A percentile compares a stretch with the other conserved stretches of the same genome.
Evolutionary conservation across 2,329 filamentous ascomycete species (phyloP).

Genomic region (Trichoderma oligosporum): DNA sequence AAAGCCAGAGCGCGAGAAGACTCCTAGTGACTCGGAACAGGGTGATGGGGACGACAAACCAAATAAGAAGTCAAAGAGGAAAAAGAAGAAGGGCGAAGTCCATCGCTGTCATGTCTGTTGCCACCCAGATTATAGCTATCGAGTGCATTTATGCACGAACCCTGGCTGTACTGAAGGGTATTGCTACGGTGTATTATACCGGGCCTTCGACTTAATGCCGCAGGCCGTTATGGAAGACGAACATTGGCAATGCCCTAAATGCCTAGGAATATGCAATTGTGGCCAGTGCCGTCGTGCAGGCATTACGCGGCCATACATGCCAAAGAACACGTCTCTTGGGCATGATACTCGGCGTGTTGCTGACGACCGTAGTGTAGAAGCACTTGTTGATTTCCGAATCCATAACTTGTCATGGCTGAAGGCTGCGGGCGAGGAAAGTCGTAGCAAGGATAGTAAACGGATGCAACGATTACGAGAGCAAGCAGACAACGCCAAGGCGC

Average conservation of each 20-base stretch:
- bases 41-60: conserved; percentile 60
- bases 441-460: conserved; percentile 53
- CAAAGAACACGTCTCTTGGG: conserved; percentile 81
- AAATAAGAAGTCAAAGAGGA: conserved; percentile 57
- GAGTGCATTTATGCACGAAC: conserved; percentile 73
- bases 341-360: conserved; percentile 89
- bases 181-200: conserved; percentile 89
- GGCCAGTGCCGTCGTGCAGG: conserved; percentile 65
- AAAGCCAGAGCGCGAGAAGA: conserved; percentile 51
- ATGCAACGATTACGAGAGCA: conserved; percentile 56
- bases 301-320: conserved; percentile 74
- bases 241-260: conserved; percentile 86
- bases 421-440: conserved; percentile 54
- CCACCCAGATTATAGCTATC: conserved; percentile 76
- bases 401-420: conserved; percentile 85
- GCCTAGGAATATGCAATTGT: conserved; percentile 82
- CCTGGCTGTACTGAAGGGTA: conserved; percentile 69
- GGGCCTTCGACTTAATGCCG: conserved; percentile 88
- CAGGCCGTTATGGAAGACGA: conserved; percentile 74
- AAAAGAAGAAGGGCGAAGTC: conserved; percentile 52
- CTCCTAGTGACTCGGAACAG: conserved; percentile 48
- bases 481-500: conserved; percentile 55
- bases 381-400: conserved; percentile 81
- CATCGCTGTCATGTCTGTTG: conserved; percentile 78
- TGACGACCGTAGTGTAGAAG: conserved; percentile 85